Percentiles rank a stretch among this genome's conserved stretches.
Evolutionary conservation across 148 eudicot species (phyloP).

Genomic region (Polygonum aviculare): DNA sequence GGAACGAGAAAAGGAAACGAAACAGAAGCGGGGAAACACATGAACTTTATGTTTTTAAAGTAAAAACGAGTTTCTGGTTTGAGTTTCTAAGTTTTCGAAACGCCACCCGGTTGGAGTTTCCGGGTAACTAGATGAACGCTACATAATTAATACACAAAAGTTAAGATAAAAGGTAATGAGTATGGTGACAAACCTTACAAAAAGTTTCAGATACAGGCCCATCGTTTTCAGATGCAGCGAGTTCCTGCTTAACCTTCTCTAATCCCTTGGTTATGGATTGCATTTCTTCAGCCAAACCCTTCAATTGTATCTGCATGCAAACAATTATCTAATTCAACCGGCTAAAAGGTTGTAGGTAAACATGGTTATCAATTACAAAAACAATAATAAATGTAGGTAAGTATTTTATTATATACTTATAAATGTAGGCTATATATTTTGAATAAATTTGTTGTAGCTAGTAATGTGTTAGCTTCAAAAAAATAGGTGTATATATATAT

Average conservation of each 20-base stretch:
- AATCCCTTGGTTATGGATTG: constrained; percentile 85
- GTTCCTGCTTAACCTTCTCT: constrained; percentile 83
- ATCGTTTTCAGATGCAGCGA: constrained; percentile 75
- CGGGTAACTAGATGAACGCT: no score
- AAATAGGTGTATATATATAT: not conserved
- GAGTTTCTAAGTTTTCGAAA: no score
- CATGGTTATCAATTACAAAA: not conserved
- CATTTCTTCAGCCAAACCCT: constrained; percentile 97
- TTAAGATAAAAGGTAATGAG: not conserved
- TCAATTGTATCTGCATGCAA: constrained; percentile 81
- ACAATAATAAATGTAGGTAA: not conserved
- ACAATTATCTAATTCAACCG: not conserved
- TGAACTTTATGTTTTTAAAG: no score
- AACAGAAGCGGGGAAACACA: no score
- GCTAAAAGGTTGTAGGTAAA: not conserved
- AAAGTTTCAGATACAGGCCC: constrained; percentile 87
- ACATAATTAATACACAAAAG: not conserved
- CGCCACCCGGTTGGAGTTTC: no score
- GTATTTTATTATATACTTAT: no score
- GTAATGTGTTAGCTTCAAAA: not conserved
- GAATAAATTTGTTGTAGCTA: not conserved
- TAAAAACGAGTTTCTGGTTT: no score
- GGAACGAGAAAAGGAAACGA: no score
- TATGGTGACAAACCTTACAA: constrained; percentile 39
- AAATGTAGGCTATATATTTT: not conserved